Evolutionary conservation across 306 rosid species (phyloP).

Genomic region (Potentilla sterilis): DNA sequence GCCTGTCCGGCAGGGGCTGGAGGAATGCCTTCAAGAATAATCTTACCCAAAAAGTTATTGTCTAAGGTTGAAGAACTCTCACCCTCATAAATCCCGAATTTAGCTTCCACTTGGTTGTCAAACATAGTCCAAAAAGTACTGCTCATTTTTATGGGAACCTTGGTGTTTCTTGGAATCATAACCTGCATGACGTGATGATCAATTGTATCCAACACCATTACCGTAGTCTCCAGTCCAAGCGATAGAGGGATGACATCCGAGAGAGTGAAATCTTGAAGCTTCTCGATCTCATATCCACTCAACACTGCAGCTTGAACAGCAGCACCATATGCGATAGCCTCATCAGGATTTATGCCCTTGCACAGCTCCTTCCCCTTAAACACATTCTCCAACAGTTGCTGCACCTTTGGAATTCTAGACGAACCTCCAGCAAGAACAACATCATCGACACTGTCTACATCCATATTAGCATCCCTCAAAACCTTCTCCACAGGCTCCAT

Average conservation of each 20-base stretch:
- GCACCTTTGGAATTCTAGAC: no score
- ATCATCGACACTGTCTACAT: no score
- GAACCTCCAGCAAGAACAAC: no score
- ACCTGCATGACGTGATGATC: background rate
- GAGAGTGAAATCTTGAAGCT: background rate
- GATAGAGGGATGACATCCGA: conserved; percentile 1
- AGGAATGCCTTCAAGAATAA: background rate
- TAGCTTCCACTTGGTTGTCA: no score
- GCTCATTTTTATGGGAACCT: background rate
- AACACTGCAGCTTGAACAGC: conserved; percentile 16
- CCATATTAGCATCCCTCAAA: no score
- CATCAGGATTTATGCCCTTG: background rate
- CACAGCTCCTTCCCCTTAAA: no score
- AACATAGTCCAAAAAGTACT: no score
- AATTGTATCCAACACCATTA: background rate
- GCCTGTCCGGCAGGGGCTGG: background rate
- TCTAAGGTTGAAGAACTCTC: background rate
- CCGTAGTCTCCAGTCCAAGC: background rate
- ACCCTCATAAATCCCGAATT: background rate
- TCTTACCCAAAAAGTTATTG: background rate
- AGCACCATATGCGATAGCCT: background rate
- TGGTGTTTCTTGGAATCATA: background rate
- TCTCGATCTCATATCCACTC: background rate
- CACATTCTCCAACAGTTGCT: no score
- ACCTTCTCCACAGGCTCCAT: no score